phyloP scores from a whole-genome alignment of 306 rosid species.

The Prinsepia uniflora region DNA sequence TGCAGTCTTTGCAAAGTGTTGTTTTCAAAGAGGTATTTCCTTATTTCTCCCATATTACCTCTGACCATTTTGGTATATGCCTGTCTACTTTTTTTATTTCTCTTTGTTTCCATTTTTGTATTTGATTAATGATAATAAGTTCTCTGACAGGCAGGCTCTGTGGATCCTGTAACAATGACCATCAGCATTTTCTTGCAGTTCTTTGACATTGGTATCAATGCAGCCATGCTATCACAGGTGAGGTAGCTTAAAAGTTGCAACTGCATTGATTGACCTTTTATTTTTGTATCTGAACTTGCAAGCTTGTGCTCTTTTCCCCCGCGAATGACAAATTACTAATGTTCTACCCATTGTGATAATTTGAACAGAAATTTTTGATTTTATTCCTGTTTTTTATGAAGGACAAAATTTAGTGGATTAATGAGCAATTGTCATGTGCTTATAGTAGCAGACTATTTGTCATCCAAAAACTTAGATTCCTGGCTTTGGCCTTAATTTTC shows the following conservation, averaged over 20 bases:
- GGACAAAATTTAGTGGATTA: neutral
- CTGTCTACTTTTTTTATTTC: neutral
- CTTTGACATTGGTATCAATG: constrained; percentile 95
- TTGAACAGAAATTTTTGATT: neutral
- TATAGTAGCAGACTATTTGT: constrained; percentile 1
- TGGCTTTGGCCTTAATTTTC: neutral
- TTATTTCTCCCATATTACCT: constrained; percentile 10
- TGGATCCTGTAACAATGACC: constrained; percentile 90
- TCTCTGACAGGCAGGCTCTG: constrained; percentile 80
- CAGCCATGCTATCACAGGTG: constrained; percentile 93
- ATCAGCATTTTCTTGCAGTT: constrained; percentile 86
- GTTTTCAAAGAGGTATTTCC: constrained; percentile 88
- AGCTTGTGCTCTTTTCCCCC: neutral
- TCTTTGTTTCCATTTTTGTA: constrained; percentile 8
- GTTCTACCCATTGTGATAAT: neutral
- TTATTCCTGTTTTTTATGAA: neutral
- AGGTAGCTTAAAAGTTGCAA: constrained; percentile 18
- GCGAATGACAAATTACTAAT: neutral
- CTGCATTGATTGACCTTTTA: neutral
- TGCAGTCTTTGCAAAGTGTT: constrained; percentile 98
- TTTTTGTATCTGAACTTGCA: neutral
- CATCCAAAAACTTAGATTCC: constrained; percentile 5
- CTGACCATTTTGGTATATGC: constrained; percentile 1
- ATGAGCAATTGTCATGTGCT: neutral
- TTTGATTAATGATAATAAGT: constrained; percentile 18